Evolutionary conservation across 176 grass and related monocot genomes (phyloP).

Genomic region (Triticum timopheevii): DNA sequence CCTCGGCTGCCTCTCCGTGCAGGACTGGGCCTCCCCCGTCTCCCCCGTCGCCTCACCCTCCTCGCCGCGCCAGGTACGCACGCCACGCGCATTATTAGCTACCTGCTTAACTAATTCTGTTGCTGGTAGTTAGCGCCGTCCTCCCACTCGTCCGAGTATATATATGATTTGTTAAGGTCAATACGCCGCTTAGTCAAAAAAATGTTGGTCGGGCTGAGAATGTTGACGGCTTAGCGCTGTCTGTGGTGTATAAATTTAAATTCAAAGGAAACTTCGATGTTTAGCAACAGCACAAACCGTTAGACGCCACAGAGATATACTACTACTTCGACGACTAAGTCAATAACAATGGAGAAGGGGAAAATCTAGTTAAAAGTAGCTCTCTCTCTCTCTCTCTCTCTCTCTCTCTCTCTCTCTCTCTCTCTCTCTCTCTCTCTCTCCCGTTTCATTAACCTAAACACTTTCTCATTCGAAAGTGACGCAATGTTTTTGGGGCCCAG

Average conservation of each 20-base stretch:
- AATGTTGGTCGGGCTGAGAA: neutral
- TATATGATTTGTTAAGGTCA: neutral
- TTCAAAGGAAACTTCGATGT: neutral
- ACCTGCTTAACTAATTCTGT: neutral
- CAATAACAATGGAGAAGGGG: neutral
- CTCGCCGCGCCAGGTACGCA: conserved; percentile 47
- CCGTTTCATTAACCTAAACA: neutral
- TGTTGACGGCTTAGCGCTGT: no score
- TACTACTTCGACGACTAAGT: neutral
- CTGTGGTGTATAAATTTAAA: neutral
- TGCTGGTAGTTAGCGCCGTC: neutral
- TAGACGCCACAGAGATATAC: neutral
- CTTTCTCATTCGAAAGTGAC: neutral
- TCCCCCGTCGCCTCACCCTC: conserved; percentile 55
- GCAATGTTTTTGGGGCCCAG: neutral
- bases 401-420: no score
- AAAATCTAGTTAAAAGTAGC: no score
- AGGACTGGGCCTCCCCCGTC: conserved; percentile 49
- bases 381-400: no score
- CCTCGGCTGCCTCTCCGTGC: conserved; percentile 62
- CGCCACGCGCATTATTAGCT: neutral
- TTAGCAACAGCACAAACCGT: neutral
- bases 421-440: no score
- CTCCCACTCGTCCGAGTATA: neutral
- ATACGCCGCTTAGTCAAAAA: neutral